Conservation (phyloP, 2,329 filamentous ascomycete species). For the Alternaria conjuncta region DNA sequence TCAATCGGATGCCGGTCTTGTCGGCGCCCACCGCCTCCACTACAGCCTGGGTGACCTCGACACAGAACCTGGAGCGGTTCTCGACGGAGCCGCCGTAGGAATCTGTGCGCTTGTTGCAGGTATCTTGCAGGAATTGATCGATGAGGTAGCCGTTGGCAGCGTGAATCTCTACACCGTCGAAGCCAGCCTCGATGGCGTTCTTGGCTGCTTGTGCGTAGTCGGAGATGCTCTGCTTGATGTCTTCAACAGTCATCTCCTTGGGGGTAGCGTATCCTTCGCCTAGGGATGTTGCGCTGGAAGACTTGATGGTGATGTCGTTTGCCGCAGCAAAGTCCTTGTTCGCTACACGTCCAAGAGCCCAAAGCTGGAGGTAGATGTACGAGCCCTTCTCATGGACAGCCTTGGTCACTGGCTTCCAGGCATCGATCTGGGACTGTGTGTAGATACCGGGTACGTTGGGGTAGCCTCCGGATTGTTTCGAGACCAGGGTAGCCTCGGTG, state of each 20-base stretch:
- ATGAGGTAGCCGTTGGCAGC: conserved; percentile 72
- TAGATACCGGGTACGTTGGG: conserved; percentile 65
- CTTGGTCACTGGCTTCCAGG: conserved; percentile 67
- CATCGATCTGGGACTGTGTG: conserved; percentile 54
- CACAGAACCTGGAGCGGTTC: conserved; percentile 59
- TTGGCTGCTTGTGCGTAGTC: conserved; percentile 54
- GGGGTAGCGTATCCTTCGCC: conserved; percentile 54
- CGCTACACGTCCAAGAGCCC: conserved; percentile 65
- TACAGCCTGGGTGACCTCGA: conserved; percentile 62
- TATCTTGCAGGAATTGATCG: conserved; percentile 69
- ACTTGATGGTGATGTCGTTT: conserved; percentile 44
- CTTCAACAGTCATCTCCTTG: conserved; percentile 47
- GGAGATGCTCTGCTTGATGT: conserved; percentile 47
- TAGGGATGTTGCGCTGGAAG: conserved; percentile 41
- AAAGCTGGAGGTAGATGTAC: conserved; percentile 68
- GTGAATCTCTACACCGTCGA: conserved; percentile 67
- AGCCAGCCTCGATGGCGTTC: conserved; percentile 58
- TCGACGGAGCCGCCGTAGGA: conserved; percentile 57
- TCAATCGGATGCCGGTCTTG: conserved; percentile 64
- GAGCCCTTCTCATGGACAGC: conserved; percentile 68
- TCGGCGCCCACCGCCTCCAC: conserved; percentile 61
- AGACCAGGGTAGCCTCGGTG: conserved; percentile 63
- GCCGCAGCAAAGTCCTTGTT: conserved; percentile 44
- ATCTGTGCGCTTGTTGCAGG: conserved; percentile 61
- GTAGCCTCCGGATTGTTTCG: conserved; percentile 55